Conservation (phyloP, 805 yeast species). For the Helenozyma baotianmanensis region DNA sequence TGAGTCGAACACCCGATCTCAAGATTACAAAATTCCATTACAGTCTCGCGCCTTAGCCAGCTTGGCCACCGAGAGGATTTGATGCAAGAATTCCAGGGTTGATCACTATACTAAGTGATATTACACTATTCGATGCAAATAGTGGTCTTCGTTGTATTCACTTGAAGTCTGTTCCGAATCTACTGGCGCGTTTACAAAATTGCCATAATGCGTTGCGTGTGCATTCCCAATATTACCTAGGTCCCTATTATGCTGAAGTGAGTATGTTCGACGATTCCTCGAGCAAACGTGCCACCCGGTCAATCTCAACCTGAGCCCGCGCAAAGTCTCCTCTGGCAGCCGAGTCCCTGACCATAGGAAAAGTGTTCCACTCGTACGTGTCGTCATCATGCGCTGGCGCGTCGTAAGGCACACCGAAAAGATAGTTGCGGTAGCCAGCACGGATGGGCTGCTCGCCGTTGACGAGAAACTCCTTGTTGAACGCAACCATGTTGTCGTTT, state of each 20-base stretch:
- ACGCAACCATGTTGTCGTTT: constrained; percentile 60
- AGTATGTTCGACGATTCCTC: constrained; percentile 12
- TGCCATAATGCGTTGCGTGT: too few relatives aligned
- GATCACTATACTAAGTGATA: neutral
- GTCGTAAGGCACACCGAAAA: constrained; percentile 65
- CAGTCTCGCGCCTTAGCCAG: constrained; percentile 45
- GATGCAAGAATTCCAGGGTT: neutral
- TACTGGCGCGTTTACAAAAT: too few relatives aligned
- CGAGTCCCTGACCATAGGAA: constrained; percentile 75
- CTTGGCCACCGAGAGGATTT: constrained; percentile 38
- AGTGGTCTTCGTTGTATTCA: too few relatives aligned
- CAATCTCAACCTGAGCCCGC: constrained; percentile 51
- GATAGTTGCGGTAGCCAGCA: constrained; percentile 59
- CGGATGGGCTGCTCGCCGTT: constrained; percentile 45
- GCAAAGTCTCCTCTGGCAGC: constrained; percentile 45
- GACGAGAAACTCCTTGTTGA: constrained; percentile 51
- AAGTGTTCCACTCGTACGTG: constrained; percentile 54
- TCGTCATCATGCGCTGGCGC: constrained; percentile 40
- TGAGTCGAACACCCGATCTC: constrained; percentile 45
- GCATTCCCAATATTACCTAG: too few relatives aligned
- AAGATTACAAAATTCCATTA: constrained; percentile 34
- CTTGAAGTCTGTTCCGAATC: too few relatives aligned
- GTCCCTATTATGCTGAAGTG: too few relatives aligned
- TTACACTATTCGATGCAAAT: neutral
- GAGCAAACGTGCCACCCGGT: constrained; percentile 32